A percentile compares a stretch with the other conserved stretches of the same genome.
These are phyloP conservation scores for Nadsonia fulvescens DNA, from an alignment of 805 yeast genomes.

Conservation along the genomic window DNA sequence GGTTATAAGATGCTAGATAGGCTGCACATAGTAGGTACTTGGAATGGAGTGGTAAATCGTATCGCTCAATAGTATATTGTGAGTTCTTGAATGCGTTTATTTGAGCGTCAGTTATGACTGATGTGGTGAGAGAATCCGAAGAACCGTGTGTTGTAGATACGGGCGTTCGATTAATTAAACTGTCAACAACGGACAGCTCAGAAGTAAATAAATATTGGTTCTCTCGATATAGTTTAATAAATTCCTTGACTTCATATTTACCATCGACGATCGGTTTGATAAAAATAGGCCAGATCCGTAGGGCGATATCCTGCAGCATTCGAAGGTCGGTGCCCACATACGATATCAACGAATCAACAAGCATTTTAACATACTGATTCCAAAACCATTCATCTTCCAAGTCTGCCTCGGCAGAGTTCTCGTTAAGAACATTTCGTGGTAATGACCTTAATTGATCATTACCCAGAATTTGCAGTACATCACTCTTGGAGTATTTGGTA, in stretches of 20 bases:
- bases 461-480: slow-evolving; percentile 22
- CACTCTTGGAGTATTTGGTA: slow-evolving; percentile 23
- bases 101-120: slow-evolving; percentile 6
- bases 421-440: slow-evolving; percentile 10
- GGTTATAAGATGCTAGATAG: slow-evolving; percentile 64
- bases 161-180: slow-evolving; percentile 8
- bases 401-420: slow-evolving; percentile 2
- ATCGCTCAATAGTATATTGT: neutral
- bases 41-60: slow-evolving; percentile 40
- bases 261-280: slow-evolving; percentile 12
- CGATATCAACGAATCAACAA: slow-evolving; percentile 26
- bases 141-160: too few relatives aligned
- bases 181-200: slow-evolving; percentile 10
- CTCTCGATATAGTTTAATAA: slow-evolving; percentile 12
- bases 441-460: slow-evolving; percentile 12
- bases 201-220: slow-evolving; percentile 13
- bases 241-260: slow-evolving; percentile 5
- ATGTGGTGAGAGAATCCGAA: slow-evolving; percentile 7
- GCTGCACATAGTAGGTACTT: slow-evolving; percentile 67
- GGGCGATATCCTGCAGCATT: slow-evolving; percentile 12
- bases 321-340: slow-evolving; percentile 28
- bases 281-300: slow-evolving; percentile 18
- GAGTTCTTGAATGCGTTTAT: slow-evolving; percentile 9
- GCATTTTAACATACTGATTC: slow-evolving; percentile 24
- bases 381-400: slow-evolving; percentile 19